Evolutionary conservation across 139 green algal species (phyloP), one percentile per base, ranked within the genome.

Genomic region (Chlamydomonas incerta): DNA sequence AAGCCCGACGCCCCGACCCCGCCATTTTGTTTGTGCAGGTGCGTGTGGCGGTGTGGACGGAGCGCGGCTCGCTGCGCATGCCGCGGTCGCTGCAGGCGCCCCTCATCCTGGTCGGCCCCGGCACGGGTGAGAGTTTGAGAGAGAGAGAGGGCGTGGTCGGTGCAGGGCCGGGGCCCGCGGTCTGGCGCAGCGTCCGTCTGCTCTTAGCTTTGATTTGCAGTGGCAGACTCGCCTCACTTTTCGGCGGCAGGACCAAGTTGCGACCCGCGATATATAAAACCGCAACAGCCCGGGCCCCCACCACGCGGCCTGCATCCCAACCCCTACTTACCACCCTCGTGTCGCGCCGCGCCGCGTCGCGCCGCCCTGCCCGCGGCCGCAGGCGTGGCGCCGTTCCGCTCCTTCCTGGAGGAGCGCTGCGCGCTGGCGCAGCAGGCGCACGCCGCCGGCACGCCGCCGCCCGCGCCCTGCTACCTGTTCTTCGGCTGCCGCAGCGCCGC

Each of bases 371-470:
- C n/a, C n/a, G n/a, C n/a, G n/a, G n/a, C n/a, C n/a, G n/a, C 71
- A 90, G 95, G 96, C 0, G 93, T 99, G 17, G 96, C 96, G 2
- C 96, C 96, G 24, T 97, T 99, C 82, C 90, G 96, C 23, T 83
- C 93, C 0, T 96, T 98, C 82, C 81, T 98, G 13, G 89, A 97
- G 82, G 88, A 98, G 29, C 89, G 96, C 17, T 70, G 85, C 50
- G 89, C 85, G 6, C 23, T 72, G 37, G 3, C 85, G 26, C 55
- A 55, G 46, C 28, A 35, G 62, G 31, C 29, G 3, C 23, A 41
- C 24, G 50, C 57, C 20, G 46, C 67, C 17, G 62, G 14, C 24
- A 46, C n/a, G 57, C 9, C 15, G 34, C 5, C 3, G 67, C 55
- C 87, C 5, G 91, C 89, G 13, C 90, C 92, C 11, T 93, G 90